These are phyloP conservation scores for Stephania yunnanensis DNA, from an alignment of 164 flowering plant genomes.

Conservation along the genomic window DNA sequence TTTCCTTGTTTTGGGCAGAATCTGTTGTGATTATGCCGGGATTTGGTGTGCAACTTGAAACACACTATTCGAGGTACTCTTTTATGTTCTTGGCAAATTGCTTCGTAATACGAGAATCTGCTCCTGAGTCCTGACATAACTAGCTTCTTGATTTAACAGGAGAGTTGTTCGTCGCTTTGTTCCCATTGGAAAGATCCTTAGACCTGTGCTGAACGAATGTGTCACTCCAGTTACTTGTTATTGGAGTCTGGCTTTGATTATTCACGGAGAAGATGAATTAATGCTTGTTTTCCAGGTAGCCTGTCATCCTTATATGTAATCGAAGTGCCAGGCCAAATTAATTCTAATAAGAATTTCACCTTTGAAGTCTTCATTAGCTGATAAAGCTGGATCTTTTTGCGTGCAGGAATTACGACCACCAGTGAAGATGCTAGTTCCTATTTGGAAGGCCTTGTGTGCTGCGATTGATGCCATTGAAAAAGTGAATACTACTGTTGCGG, in stretches of 20 bases:
- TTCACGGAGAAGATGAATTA: slow-evolving; percentile 57
- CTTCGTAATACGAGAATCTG: not conserved
- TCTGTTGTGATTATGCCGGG: slow-evolving; percentile 69
- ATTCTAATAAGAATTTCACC: not conserved
- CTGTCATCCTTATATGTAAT: not conserved
- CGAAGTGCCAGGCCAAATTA: not conserved
- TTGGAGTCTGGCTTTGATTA: slow-evolving; percentile 74
- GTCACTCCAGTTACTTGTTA: slow-evolving; percentile 91
- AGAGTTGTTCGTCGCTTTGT: slow-evolving; percentile 54
- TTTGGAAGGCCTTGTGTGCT: slow-evolving; percentile 80
- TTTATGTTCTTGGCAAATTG: not conserved
- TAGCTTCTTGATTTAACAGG: slow-evolving; percentile 36
- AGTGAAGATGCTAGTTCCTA: slow-evolving; percentile 65
- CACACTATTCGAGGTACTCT: slow-evolving; percentile 62
- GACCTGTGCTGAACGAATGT: slow-evolving; percentile 72
- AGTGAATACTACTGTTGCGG: slow-evolving; percentile 1
- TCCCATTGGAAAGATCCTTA: slow-evolving; percentile 65
- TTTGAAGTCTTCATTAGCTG: not conserved
- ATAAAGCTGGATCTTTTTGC: not conserved
- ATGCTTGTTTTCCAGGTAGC: slow-evolving; percentile 67
- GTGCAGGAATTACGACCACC: slow-evolving; percentile 67
- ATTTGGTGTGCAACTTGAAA: slow-evolving; percentile 90
- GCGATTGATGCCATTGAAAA: slow-evolving; percentile 27
- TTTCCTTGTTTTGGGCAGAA: slow-evolving; percentile 32
- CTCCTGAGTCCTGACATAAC: not conserved